Evolutionary conservation across 1,139 yeast genomes (phyloP).

Genomic region (Nakaseomyces glabratus): DNA sequence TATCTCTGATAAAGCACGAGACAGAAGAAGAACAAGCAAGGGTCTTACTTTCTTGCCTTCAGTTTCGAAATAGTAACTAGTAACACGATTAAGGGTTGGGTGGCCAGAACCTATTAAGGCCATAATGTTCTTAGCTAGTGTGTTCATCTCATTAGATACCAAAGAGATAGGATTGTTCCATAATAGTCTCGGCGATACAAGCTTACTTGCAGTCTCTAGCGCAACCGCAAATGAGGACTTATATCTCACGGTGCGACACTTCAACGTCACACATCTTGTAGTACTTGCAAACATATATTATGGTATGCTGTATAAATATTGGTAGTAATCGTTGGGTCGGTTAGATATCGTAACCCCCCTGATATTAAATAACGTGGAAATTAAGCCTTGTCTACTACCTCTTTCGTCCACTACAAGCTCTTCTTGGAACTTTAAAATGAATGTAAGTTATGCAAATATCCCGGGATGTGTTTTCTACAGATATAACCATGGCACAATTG

Average conservation of each 20-base stretch:
- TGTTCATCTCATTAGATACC: conserved; percentile 93
- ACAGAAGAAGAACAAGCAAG: conserved; percentile 67
- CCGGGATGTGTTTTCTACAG: no score
- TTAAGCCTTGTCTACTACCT: no score
- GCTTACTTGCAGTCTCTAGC: conserved; percentile 64
- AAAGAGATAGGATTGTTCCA: conserved; percentile 76
- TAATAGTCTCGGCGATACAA: conserved; percentile 62
- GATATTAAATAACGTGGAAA: no score
- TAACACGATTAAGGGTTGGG: conserved; percentile 81
- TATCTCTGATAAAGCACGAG: conserved; percentile 72
- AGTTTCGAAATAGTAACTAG: conserved; percentile 88
- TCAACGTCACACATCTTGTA: no score
- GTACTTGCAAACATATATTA: no score
- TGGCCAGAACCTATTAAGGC: conserved; percentile 84
- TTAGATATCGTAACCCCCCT: no score
- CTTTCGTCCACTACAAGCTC: no score
- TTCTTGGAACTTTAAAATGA: no score
- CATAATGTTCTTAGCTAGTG: conserved; percentile 79
- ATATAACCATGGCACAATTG: no score
- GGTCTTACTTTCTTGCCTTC: conserved; percentile 97
- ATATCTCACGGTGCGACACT: conserved; percentile 10
- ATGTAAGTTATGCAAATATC: no score
- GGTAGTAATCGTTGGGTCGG: no score
- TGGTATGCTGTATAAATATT: no score
- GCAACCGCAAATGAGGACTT: conserved; percentile 50